Base-by-base conservation (phyloP, 257 asterid species). In the Solanum sparsipilum region DNA sequence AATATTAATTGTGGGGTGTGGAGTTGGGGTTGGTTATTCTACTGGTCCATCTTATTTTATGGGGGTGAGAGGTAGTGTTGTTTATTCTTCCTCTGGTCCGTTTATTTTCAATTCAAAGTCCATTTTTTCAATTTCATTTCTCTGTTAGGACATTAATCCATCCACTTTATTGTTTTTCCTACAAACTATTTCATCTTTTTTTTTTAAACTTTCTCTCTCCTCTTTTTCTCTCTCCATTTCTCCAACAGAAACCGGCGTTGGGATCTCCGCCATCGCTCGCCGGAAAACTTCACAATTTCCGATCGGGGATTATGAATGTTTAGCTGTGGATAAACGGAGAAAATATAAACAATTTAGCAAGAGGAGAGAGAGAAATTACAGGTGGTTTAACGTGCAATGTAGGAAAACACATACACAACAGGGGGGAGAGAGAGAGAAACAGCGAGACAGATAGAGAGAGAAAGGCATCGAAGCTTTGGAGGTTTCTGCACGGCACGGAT, bases 401-500 rank as follows among this genome's bases (percentile, higher is more conserved):
- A 91, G 98, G 96, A 89, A 91, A 86, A 92, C 68, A 58, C 68
- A 58, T 23, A 63, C 29, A 63, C 71, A 44, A 56, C 67, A 82
- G 86, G 86, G 9, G 85, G 29, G 85, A 79, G 23, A 56, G 9
- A 52, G 63, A 52, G 65, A 52, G 65, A 44, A 41, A 79, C 23
- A 76, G 56, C 32, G 36, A 90, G 93, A 91, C 92, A 89, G 92
- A 91, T 88, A 91, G 58, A 79, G 86, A 89, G 88, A 85, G 75
- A 86, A 86, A 86, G 89, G 89, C 86, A 87, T 87, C 89, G 89
- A 56, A 89, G 93, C 86, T 89, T 90, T 91, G 98, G 91, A 92
- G 94, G 94, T 93, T 92, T 89, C 93, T 96, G 96, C 99, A 93
- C 98, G 98, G 95, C 98, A 95, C 96, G 93, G 96, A 93, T 91